phyloP scores from a whole-genome alignment of 495 filamentous ascomycete species.

The Bombardia bombarda region DNA sequence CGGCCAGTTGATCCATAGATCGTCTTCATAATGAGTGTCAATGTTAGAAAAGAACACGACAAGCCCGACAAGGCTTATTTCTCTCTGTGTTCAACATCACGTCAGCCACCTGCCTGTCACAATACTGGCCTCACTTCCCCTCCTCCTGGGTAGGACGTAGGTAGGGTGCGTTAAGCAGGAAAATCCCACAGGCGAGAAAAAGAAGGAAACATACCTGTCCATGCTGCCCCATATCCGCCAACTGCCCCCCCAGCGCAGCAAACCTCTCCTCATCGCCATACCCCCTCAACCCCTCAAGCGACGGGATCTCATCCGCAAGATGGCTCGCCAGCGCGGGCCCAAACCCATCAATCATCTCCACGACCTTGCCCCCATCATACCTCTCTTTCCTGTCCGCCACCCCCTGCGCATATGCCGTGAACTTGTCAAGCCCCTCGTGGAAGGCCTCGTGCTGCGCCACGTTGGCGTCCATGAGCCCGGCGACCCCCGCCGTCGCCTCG shows the following conservation, averaged over 20 bases:
- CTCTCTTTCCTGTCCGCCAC: slow-evolving; percentile 13
- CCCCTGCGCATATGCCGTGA: slow-evolving; percentile 24
- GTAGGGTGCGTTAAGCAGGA: neutral
- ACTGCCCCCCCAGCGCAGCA: slow-evolving; percentile 18
- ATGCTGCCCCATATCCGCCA: slow-evolving; percentile 18
- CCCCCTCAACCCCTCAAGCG: slow-evolving; percentile 19
- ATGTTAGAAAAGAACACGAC: slow-evolving; percentile 39
- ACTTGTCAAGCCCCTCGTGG: slow-evolving; percentile 25
- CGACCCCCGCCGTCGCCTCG: too few relatives aligned
- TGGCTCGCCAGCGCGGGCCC: slow-evolving; percentile 27
- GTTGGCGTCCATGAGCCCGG: slow-evolving; percentile 39
- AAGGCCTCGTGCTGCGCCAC: slow-evolving; percentile 41
- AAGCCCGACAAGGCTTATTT: too few relatives aligned
- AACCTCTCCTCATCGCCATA: slow-evolving; percentile 27
- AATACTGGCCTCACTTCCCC: too few relatives aligned
- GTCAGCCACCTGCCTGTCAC: too few relatives aligned
- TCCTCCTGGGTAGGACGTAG: neutral
- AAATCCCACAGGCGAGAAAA: too few relatives aligned
- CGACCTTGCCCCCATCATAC: slow-evolving; percentile 27
- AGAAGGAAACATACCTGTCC: too few relatives aligned
- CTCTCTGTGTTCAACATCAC: too few relatives aligned
- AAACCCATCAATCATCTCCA: slow-evolving; percentile 35
- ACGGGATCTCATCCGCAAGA: slow-evolving; percentile 36
- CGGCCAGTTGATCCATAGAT: slow-evolving; percentile 24
- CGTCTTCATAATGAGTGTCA: slow-evolving; percentile 33